phyloP scores from a whole-genome alignment of 2,329 filamentous ascomycete species.

The Thelonectria rubi region DNA sequence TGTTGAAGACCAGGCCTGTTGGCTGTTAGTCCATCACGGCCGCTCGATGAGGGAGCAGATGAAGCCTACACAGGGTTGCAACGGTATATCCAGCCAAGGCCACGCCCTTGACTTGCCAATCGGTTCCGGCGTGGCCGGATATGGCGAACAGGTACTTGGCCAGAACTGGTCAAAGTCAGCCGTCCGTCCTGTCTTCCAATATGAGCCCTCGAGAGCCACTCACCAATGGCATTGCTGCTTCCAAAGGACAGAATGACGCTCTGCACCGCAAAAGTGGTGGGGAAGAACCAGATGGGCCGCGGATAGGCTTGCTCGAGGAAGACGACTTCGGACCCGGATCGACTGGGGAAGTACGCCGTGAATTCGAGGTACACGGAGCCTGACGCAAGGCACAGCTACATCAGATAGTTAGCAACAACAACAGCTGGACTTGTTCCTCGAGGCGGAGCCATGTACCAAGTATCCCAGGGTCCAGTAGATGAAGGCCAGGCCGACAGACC shows the following conservation, averaged over 20 bases:
- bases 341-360: constrained; percentile 18
- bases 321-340: constrained; percentile 21
- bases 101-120: constrained; percentile 17
- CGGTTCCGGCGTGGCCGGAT: constrained; percentile 8
- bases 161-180: constrained; percentile 14
- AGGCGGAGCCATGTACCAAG: constrained; percentile 2
- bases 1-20: constrained; percentile 18
- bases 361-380: constrained; percentile 19
- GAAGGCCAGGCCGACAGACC: constrained; percentile 15
- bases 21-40: not conserved
- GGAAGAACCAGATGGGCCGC: constrained; percentile 19
- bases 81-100: constrained; percentile 16
- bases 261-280: constrained; percentile 19
- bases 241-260: constrained; percentile 19
- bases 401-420: not conserved
- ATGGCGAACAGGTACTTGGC: constrained; percentile 20
- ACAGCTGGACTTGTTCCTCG: not conserved
- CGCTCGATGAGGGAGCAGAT: too few species aligned
- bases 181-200: not conserved
- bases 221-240: constrained; percentile 17
- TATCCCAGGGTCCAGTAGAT: constrained; percentile 22
- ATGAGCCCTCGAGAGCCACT: not conserved
- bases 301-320: constrained; percentile 21
- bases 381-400: constrained; percentile 15
- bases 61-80: constrained; percentile 11